Evolutionary conservation across 2,329 filamentous ascomycete species (phyloP).

Genomic region (Penicillium sp.): DNA sequence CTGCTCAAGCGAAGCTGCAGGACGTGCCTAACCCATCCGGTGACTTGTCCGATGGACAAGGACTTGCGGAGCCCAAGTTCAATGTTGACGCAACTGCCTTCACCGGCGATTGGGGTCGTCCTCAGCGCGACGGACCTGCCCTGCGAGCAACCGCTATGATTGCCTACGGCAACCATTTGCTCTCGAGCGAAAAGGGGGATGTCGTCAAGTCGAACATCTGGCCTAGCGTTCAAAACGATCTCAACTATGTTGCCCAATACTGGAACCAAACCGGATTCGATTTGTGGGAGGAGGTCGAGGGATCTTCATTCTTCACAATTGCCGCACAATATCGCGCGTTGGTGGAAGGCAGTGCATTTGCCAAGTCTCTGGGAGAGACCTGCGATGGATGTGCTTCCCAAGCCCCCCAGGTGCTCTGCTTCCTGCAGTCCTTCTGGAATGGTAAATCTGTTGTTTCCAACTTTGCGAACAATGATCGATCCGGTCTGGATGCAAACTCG

Average conservation of each 20-base stretch:
- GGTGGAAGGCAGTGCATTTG: not conserved
- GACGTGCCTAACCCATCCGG: not conserved
- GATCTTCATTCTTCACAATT: constrained; percentile 18
- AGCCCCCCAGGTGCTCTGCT: not conserved
- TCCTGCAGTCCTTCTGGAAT: not conserved
- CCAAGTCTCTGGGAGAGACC: not conserved
- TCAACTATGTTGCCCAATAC: constrained; percentile 16
- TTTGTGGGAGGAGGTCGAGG: constrained; percentile 15
- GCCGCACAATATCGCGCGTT: constrained; percentile 14
- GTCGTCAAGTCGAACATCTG: not conserved
- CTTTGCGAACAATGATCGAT: not conserved
- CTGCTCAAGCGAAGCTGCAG: not conserved
- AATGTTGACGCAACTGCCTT: not conserved
- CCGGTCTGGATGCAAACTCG: not conserved
- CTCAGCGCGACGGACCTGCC: not conserved
- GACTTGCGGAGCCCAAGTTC: not conserved
- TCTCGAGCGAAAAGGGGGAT: not conserved
- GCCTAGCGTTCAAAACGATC: constrained; percentile 10
- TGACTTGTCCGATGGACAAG: not conserved
- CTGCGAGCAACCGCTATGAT: not conserved
- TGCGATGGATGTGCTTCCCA: not conserved
- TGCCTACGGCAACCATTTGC: not conserved
- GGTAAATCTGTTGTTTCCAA: not conserved
- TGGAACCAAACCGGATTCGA: constrained; percentile 20
- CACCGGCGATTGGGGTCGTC: not conserved